These are phyloP conservation scores for Trichosporon faecale DNA, from an alignment of 1,284 basidiomycete genomes.

Conservation along the genomic window DNA sequence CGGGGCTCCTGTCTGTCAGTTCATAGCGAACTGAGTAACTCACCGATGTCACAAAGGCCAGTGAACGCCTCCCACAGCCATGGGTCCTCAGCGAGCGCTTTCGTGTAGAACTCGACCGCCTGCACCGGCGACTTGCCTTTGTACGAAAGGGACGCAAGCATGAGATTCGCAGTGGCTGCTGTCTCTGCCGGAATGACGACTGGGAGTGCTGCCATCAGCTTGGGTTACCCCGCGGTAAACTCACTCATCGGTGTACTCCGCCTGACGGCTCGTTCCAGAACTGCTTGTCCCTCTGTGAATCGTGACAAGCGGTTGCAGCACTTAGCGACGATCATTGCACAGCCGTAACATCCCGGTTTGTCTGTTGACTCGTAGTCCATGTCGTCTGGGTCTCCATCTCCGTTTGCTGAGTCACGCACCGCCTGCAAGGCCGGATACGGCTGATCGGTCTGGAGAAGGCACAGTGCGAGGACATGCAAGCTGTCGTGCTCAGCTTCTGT, in stretches of 20 bases:
- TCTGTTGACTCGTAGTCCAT: constrained; percentile 37
- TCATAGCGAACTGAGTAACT: constrained; percentile 33
- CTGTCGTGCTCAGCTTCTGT: constrained; percentile 65
- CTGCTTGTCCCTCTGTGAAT: constrained; percentile 45
- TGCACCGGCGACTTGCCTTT: constrained; percentile 60
- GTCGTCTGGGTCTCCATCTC: constrained; percentile 48
- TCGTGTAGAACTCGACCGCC: constrained; percentile 68
- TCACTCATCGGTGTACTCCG: constrained; percentile 36
- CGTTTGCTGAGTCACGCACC: constrained; percentile 56
- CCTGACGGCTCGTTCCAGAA: constrained; percentile 41
- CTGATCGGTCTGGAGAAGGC: constrained; percentile 68
- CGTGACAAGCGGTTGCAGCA: constrained; percentile 70
- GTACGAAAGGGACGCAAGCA: constrained; percentile 37
- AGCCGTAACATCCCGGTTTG: constrained; percentile 61
- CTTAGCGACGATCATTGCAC: constrained; percentile 72
- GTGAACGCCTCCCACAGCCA: constrained; percentile 93
- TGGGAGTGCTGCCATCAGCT: constrained; percentile 30
- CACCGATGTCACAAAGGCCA: constrained; percentile 78
- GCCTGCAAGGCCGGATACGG: constrained; percentile 72
- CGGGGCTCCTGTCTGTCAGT: constrained; percentile 29
- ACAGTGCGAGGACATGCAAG: constrained; percentile 75
- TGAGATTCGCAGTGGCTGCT: constrained; percentile 34
- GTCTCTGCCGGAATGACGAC: constrained; percentile 30
- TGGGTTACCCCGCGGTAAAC: constrained; percentile 15
- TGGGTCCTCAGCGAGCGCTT: constrained; percentile 70